phyloP scores from a whole-genome alignment of 371 early-diverging fungal species.

The Syncephalastrum monosporum region DNA sequence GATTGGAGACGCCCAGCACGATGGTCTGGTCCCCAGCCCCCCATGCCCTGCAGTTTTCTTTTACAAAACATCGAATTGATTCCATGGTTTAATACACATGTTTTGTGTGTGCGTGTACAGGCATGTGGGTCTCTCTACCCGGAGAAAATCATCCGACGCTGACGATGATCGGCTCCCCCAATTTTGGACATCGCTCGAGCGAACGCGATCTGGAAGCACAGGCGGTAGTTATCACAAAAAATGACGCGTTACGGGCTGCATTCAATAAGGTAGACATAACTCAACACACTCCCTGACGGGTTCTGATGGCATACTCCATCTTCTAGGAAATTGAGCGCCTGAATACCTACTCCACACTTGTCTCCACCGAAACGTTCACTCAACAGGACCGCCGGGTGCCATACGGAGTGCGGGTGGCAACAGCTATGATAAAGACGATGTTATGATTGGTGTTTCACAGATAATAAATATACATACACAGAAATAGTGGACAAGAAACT shows the following conservation, averaged over 20 bases:
- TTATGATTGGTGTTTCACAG: slow-evolving; percentile 19
- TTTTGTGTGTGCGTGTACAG: slow-evolving; percentile 15
- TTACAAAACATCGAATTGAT: not conserved
- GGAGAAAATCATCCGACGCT: slow-evolving; percentile 47
- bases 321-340: slow-evolving; percentile 46
- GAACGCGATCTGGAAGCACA: slow-evolving; percentile 91
- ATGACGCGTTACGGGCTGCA: slow-evolving; percentile 50
- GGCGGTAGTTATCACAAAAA: slow-evolving; percentile 67
- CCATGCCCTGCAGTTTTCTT: not conserved
- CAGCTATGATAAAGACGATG: slow-evolving; percentile 51
- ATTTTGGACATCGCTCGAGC: slow-evolving; percentile 89
- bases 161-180: slow-evolving; percentile 91
- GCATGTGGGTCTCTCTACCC: slow-evolving; percentile 56
- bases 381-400: slow-evolving; percentile 44
- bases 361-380: slow-evolving; percentile 37
- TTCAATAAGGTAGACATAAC: slow-evolving; percentile 56
- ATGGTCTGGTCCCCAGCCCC: too few relatives aligned
- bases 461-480: too few relatives aligned
- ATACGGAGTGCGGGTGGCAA: slow-evolving; percentile 46
- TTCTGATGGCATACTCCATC: not conserved
- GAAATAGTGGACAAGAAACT: not conserved
- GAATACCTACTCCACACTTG: slow-evolving; percentile 33
- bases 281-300: not conserved
- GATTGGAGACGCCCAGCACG: too few relatives aligned
- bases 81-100: too few relatives aligned